Percentiles rank a stretch among this genome's conserved stretches.
Conservation (phyloP, 108 stramenopile species). For the Asterionellopsis glacialis region DNA sequence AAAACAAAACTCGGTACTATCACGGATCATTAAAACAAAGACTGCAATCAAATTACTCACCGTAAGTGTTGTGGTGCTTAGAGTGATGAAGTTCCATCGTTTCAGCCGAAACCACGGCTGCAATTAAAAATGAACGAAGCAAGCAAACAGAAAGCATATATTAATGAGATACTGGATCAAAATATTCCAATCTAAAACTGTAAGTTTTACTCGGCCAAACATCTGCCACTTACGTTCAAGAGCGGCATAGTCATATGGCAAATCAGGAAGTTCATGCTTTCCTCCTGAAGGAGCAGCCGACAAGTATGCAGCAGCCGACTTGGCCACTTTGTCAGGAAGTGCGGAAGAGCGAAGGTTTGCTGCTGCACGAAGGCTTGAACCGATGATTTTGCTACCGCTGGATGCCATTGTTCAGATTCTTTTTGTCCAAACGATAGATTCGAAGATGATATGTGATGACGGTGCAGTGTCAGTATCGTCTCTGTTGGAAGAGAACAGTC, state of each 20-base stretch:
- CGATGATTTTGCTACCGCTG: slow-evolving; percentile 7
- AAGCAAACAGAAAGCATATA: slow-evolving; percentile 1
- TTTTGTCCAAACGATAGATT: no score
- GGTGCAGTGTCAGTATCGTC: no score
- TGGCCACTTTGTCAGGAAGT: slow-evolving; percentile 48
- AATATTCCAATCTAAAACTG: background rate
- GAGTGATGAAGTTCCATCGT: slow-evolving; percentile 95
- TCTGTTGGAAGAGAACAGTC: no score
- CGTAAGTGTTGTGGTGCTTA: slow-evolving; percentile 88
- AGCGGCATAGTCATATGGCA: slow-evolving; percentile 88
- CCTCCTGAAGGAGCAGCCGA: slow-evolving; percentile 59
- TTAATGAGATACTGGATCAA: background rate
- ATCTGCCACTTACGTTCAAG: slow-evolving; percentile 71
- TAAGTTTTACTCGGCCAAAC: no score
- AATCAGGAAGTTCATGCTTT: slow-evolving; percentile 76
- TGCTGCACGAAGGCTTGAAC: slow-evolving; percentile 71
- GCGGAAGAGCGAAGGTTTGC: slow-evolving; percentile 71
- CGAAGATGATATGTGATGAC: no score
- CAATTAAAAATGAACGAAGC: background rate
- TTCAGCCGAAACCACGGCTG: slow-evolving; percentile 80
- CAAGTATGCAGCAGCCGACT: slow-evolving; percentile 61
- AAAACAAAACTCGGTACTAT: no score
- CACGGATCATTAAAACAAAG: no score
- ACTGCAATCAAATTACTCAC: slow-evolving; percentile 63
- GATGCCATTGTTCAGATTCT: no score